These are phyloP conservation scores for Chaetomium olivaceum DNA, from an alignment of 2,329 filamentous ascomycete species.

Conservation along the genomic window DNA sequence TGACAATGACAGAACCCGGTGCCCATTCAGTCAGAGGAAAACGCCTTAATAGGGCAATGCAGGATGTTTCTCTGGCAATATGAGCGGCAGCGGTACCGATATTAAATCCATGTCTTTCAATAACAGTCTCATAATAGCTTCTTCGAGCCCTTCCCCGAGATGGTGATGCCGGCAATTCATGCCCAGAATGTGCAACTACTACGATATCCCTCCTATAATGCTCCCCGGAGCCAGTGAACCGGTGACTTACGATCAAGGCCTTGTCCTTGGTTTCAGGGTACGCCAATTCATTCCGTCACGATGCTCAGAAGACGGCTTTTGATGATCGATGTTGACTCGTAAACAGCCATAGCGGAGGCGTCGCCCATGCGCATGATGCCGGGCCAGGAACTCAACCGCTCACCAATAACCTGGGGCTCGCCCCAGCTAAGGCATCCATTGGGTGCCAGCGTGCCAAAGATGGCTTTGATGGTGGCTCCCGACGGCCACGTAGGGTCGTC, in stretches of 20 bases:
- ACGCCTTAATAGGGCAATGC: no score
- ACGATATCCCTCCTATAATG: background rate
- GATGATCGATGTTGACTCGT: conserved; percentile 12
- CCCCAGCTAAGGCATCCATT: conserved; percentile 17
- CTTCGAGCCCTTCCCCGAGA: background rate
- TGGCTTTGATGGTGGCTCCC: conserved; percentile 44
- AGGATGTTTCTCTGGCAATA: background rate
- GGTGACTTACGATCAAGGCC: no score
- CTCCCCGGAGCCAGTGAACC: no score
- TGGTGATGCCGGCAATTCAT: background rate
- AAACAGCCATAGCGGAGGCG: conserved; percentile 10
- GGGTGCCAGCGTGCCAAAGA: conserved; percentile 34
- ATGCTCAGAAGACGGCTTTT: conserved; percentile 5
- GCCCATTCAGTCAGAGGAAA: no score
- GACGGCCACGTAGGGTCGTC: conserved; percentile 41
- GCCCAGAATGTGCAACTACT: background rate
- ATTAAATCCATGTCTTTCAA: background rate
- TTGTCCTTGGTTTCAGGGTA: background rate
- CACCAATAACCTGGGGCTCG: background rate
- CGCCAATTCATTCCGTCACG: background rate
- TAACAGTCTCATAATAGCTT: background rate
- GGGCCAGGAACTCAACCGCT: conserved; percentile 5
- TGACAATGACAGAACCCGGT: no score
- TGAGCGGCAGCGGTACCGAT: background rate
- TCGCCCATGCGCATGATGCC: conserved; percentile 2